A percentile compares a stretch with the other conserved stretches of the same genome.
phyloP scores from a whole-genome alignment of 2,329 filamentous ascomycete species.

The Exophiala alcalophila region DNA sequence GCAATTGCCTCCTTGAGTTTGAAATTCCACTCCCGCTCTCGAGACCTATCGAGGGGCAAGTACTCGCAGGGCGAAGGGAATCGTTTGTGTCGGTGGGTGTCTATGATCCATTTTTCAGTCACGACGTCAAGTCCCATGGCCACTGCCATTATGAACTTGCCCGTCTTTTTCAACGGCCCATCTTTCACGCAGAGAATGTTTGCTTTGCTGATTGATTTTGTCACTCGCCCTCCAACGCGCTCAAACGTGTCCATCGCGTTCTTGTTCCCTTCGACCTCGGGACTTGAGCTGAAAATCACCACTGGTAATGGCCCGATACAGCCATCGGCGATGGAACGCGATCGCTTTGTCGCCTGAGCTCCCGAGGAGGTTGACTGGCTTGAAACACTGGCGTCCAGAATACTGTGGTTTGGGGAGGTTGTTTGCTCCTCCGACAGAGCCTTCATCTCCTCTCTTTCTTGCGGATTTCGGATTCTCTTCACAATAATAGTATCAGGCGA shows the following conservation, averaged over 20 bases:
- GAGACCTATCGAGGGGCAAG: conserved; percentile 34
- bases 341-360: background rate
- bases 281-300: conserved; percentile 15
- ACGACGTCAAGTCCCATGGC: conserved; percentile 46
- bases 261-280: conserved; percentile 15
- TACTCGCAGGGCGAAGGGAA: conserved; percentile 39
- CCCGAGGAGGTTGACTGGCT: background rate
- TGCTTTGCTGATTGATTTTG: conserved; percentile 15
- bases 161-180: conserved; percentile 41
- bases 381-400: background rate
- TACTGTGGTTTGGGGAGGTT: background rate
- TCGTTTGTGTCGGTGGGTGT: conserved; percentile 37
- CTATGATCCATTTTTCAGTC: conserved; percentile 46
- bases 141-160: conserved; percentile 46
- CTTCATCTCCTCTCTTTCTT: background rate
- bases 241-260: conserved; percentile 13
- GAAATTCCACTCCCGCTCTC: conserved; percentile 42
- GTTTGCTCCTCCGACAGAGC: background rate
- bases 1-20: conserved; percentile 34
- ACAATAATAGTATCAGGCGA: background rate
- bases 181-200: conserved; percentile 38
- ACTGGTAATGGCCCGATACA: conserved; percentile 1
- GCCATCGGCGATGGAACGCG: background rate
- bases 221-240: conserved; percentile 13
- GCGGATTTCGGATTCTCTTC: background rate